These are phyloP conservation scores for Vaccinium macrocarpon DNA, from an alignment of 148 eudicot species.

Conservation along the genomic window DNA sequence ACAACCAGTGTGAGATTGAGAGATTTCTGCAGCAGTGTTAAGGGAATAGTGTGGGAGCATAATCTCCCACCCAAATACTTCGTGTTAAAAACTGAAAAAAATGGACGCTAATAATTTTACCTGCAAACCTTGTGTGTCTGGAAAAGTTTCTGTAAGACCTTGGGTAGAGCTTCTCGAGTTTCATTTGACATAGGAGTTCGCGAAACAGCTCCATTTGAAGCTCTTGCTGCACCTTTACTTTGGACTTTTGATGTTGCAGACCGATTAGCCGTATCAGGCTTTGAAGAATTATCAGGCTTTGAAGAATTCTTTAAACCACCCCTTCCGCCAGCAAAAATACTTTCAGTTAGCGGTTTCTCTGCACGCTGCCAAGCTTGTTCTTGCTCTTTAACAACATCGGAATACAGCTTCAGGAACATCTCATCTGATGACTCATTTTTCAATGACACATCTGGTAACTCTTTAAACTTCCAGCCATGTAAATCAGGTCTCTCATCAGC, in stretches of 20 bases:
- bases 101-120: constrained; percentile 27
- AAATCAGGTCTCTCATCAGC: constrained; percentile 56
- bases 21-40: background rate
- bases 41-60: background rate
- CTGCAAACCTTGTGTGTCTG: constrained; percentile 74
- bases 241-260: constrained; percentile 28
- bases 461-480: constrained; percentile 76
- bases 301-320: constrained; percentile 19
- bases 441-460: constrained; percentile 40
- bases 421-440: constrained; percentile 47
- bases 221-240: constrained; percentile 27
- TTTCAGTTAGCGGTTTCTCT: constrained; percentile 26
- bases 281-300: constrained; percentile 26
- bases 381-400: constrained; percentile 48
- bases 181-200: constrained; percentile 50
- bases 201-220: constrained; percentile 35
- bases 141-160: constrained; percentile 62
- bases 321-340: constrained; percentile 10
- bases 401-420: constrained; percentile 48
- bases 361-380: constrained; percentile 37
- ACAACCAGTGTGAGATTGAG: too few relatives aligned
- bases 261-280: constrained; percentile 24
- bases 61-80: background rate
- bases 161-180: constrained; percentile 62
- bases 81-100: background rate